Base-by-base conservation (phyloP, 257 asterid species). In the Forsythia suspensa region DNA sequence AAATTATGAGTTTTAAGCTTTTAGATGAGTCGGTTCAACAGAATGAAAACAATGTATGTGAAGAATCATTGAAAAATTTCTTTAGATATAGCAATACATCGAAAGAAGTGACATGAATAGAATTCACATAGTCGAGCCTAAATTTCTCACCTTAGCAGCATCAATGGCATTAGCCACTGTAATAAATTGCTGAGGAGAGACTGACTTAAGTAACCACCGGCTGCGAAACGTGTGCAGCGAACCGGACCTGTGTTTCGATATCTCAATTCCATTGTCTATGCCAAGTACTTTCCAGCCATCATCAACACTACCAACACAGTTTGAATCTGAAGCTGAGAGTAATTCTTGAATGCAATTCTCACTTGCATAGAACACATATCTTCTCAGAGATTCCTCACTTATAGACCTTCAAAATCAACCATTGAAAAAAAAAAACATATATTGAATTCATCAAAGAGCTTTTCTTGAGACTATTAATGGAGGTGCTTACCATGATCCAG, bases 311-410 rank as follows among this genome's bases (percentile, higher is more conserved):
- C 87, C 88, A 29, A 48, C 83, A 78, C 76, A 81, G 80, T 86
- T 85, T 43, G 94, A 87, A 57, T 92, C 96, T 6, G 96, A 92
- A 40, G 97, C 97, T 21, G 97, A 91, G 7, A 94, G 91, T 57
- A 94, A 66, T 12, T 94, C 97, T 39, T 94, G 98, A 8, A 94
- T 92, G 89, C 97, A 92, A n/a, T 86, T 94, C 80, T 94, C 98
- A 79, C 98, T 94, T 0, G 98, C 98, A 46, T 88, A 87, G 81
- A 84, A 89, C 48, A 94, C 98, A 43, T 90, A 94, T 75, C 98
- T 89, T 66, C 96, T 82, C 80, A 94, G 76, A 0, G 98, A 94
- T 41, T 94, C 98, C 89, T 94, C 98, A 74, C 98, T 94, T n/a
- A 94, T 92, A 9, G 97, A 94, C 98, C 98, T 92, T 57, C 20